Evolutionary conservation across 305 asterid genomes (phyloP), one percentile per base, ranked within the genome.

Genomic region (Salvia sclarea): DNA sequence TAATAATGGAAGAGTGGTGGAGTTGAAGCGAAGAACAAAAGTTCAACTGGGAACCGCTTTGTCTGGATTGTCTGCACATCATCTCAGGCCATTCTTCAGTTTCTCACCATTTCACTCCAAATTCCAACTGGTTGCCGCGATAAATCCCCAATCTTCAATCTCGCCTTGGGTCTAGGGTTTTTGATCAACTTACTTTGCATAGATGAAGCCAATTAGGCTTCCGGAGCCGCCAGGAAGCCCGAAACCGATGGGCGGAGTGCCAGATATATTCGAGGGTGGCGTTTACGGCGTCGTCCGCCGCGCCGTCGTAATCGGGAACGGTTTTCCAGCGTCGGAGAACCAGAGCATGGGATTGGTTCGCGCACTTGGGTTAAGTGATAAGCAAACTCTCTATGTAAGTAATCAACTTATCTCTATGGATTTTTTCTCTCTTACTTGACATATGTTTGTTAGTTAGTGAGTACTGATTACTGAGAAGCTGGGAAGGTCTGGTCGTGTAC

Each of bases 151-250:
- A 67, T 67, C 68, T 43, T 38, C 58, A 75, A 59, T 60, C 74
- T 38, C 18, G 31, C 56, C 72, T 66, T 66, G 81, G 81, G 76
- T 43, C 65, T 69, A 69, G 81, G 81, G 76, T 72, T 76, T 79
- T 76, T 55, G 17, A 61, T 75, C 54, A 4, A 45, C 66, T 72
- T 30, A 20, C 17, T 33, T 3, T 50, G 58, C 66, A 24, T 16
- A 75, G 38, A 88, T 91, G 98, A 94, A 91, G 85, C 96, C 97
- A 49, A 94, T 94, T 49, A 81, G 87, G 85, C 85, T 94, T 64
- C 98, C 99, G 71, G 92, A 85, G 78, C 99, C 96, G 30, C 97
- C 97, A 61, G 81, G 80, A 45, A 94, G 96, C 80, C 96, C 97
- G 16, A 85, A 72, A 57, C 70, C 82, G 38, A 82, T 82, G 58